Evolutionary conservation across 768 basidiomycete species (phyloP), one percentile per base, ranked within the genome.

Genomic region (Mycena capillaripes): DNA sequence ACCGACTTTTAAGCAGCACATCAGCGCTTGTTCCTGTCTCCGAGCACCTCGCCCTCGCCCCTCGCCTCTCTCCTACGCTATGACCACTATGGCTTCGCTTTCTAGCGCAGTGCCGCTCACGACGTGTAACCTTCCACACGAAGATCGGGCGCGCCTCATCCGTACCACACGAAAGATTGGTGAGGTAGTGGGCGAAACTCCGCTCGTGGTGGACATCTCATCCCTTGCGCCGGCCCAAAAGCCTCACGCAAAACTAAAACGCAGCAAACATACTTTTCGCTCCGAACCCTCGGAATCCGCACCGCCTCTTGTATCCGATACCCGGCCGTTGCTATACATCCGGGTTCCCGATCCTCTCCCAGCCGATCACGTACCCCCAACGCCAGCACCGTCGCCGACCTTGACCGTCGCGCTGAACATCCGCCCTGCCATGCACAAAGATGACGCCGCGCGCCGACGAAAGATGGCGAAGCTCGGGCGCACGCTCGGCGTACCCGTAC

Each of bases 381-480:
- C 71, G 25, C 66, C 61, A 11, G 42, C 61, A 21, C 61, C 62
- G 0, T 64, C 66, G 2, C 71, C 71, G 2, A 72, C 71, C 8
- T 23, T 72, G 2, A 69, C 66, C 42, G 56, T 69, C 32, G 19
- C 30, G 21, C 61, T 72, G 11, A 65, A 69, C 16, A 56, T 69
- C 2, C 55, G 27, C n/a, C 5, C 27, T 38, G 36, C 53, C n/a
- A 48, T 10, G 3, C n/a, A 16, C 42, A 53, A 53, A 4, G 71
- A 72, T 21, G 61, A 72, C 25, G 23, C 62, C 27, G 27, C 62
- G 11, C 66, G 71, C 1, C 21, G 66, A 3, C 66, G 66, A 2
- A 64, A 58, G 30, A 72, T 72, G 61, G 66, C 61, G 4, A 72
- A 72, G 40, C 66, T 72, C 27, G 16, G n/a, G 3, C 71, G 66